Evolutionary conservation across 331 rosid species (phyloP), one percentile per base, ranked within the genome.

Genomic region (Quercus tomentella): DNA sequence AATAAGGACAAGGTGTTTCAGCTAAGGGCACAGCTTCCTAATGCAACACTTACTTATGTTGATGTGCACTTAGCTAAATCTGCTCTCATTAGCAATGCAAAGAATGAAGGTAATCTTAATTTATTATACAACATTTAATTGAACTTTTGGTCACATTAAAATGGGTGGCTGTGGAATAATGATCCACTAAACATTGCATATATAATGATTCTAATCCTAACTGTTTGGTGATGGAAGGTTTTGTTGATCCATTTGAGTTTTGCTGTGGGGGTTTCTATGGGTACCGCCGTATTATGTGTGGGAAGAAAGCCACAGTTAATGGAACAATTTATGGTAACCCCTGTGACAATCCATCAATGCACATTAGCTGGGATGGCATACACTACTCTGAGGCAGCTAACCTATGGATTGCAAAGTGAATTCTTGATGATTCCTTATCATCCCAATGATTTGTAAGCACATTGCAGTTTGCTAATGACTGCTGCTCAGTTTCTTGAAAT

Each of bases 301-400:
- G 96, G 81, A 85, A 84, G 80, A 88, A 63, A 56, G 91, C 84
- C 3, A 72, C 66, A 43, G 84, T 89, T 67, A 94, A 92, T 79
- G 98, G 98, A 81, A 94, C 91, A 2, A 87, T 88, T 41, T 87
- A 89, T 85, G 97, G 97, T 0, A 89, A 82, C 80, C 89, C 92
- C 80, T 92, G 97, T 79, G 70, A 79, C 20, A 85, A 89, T 79
- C 95, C 98, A 82, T 79, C 89, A 69, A 87, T 28, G 77, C 91
- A 91, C 81, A 55, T 94, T 45, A 94, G 92, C 76, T 94, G 97
- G 97, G 97, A 92, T 49, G 97, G 96, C 81, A 90, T 89, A 81
- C 97, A 92, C 76, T 92, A 91, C 83, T 79, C 98, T 77, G 89
- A 94, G 87, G 93, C 93, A 31, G 96, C 97, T 73, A 91, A 94